These are phyloP conservation scores for Calvatia gigantea DNA, from an alignment of 768 basidiomycete genomes.

Conservation along the genomic window DNA sequence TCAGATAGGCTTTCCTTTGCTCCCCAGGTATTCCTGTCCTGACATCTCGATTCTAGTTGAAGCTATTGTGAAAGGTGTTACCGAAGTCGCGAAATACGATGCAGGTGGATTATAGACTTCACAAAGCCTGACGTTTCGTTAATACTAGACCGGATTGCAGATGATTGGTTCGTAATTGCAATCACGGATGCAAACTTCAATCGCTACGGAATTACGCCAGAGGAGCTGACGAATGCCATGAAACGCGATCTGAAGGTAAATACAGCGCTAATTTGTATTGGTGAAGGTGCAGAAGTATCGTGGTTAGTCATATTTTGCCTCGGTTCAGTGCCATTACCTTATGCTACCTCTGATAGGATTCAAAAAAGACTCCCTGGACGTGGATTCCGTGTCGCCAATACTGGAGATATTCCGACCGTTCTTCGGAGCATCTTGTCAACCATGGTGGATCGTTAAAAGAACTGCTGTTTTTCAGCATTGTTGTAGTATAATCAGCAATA, in stretches of 20 bases:
- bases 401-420: slow-evolving; percentile 62
- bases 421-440: slow-evolving; percentile 57
- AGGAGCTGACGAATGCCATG: slow-evolving; percentile 56
- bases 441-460: slow-evolving; percentile 41
- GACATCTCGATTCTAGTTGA: slow-evolving; percentile 45
- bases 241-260: slow-evolving; percentile 60
- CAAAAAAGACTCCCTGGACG: slow-evolving; percentile 58
- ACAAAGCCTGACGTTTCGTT: background rate
- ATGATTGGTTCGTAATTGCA: slow-evolving; percentile 71
- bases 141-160: slow-evolving; percentile 23
- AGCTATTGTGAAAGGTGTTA: slow-evolving; percentile 61
- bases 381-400: slow-evolving; percentile 57
- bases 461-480: too few species aligned
- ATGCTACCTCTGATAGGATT: slow-evolving; percentile 55
- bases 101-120: slow-evolving; percentile 34
- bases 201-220: slow-evolving; percentile 57
- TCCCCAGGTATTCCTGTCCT: background rate
- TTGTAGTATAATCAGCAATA: too few species aligned
- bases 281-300: slow-evolving; percentile 61
- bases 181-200: slow-evolving; percentile 71
- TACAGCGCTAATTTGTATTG: slow-evolving; percentile 65
- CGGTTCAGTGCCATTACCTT: too few species aligned
- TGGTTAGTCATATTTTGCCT: slow-evolving; percentile 36
- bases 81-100: slow-evolving; percentile 57
- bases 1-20: slow-evolving; percentile 7